These are phyloP conservation scores for Magnusiomyces clavatus DNA, from an alignment of 1,139 yeast genomes.

Conservation along the genomic window DNA sequence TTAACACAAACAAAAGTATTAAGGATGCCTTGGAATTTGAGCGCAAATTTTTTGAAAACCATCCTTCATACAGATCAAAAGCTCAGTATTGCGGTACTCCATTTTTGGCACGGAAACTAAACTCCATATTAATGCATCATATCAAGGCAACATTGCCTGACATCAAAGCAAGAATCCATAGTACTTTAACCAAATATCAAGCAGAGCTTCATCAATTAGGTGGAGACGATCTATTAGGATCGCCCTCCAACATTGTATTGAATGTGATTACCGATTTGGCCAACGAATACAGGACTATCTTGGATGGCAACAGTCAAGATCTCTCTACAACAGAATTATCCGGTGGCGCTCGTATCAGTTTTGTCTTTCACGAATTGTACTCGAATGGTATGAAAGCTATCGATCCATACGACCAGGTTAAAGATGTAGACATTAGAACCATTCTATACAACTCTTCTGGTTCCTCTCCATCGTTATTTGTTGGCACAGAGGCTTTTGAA, in stretches of 20 bases:
- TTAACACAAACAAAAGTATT: conserved; percentile 78
- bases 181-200: conserved; percentile 81
- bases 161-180: conserved; percentile 84
- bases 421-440: conserved; percentile 96
- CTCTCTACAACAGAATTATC: conserved; percentile 78
- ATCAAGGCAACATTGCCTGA: conserved; percentile 94
- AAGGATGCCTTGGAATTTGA: conserved; percentile 84
- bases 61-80: conserved; percentile 91
- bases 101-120: conserved; percentile 85
- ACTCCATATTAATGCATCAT: conserved; percentile 83
- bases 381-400: conserved; percentile 86
- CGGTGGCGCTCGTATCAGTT: conserved; percentile 97
- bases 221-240: conserved; percentile 72
- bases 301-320: conserved; percentile 88
- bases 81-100: conserved; percentile 96
- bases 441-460: conserved; percentile 90
- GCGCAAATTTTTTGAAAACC: conserved; percentile 71
- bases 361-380: conserved; percentile 94
- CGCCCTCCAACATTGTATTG: conserved; percentile 84
- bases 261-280: conserved; percentile 88
- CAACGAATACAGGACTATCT: conserved; percentile 83
- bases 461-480: conserved; percentile 94
- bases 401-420: conserved; percentile 96
- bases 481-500: conserved; percentile 96
- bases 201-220: conserved; percentile 67